phyloP scores from a whole-genome alignment of 352 stramenopile species.

The Phytopythium cucurbitacearum region DNA sequence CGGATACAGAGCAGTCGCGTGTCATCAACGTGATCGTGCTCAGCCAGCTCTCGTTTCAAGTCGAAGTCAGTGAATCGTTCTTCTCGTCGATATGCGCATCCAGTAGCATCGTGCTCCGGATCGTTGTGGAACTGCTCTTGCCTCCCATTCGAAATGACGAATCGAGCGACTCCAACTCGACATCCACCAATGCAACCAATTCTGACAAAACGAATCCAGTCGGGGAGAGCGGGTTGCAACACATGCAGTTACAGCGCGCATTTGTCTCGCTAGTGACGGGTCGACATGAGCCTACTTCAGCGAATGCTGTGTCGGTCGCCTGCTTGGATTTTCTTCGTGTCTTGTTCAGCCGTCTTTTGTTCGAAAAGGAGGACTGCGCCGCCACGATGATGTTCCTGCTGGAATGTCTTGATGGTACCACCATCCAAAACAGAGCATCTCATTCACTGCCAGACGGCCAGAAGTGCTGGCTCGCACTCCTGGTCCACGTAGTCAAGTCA shows the following conservation, averaged over 20 bases:
- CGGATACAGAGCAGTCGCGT: slow-evolving; percentile 16
- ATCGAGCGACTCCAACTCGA: neutral
- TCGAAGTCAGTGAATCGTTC: slow-evolving; percentile 43
- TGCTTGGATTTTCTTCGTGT: slow-evolving; percentile 42
- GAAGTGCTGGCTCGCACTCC: slow-evolving; percentile 56
- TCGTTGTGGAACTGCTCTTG: slow-evolving; percentile 37
- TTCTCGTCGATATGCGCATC: slow-evolving; percentile 50
- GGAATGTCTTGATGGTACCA: slow-evolving; percentile 39
- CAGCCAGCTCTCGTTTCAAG: slow-evolving; percentile 39
- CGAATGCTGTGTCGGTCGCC: slow-evolving; percentile 13
- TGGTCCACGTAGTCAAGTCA: slow-evolving; percentile 48
- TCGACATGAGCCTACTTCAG: neutral
- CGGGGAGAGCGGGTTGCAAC: no score
- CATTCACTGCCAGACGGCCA: slow-evolving; percentile 23
- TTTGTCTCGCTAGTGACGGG: slow-evolving; percentile 6
- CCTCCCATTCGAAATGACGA: neutral
- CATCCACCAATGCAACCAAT: neutral
- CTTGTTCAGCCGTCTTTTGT: slow-evolving; percentile 34
- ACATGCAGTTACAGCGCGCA: neutral
- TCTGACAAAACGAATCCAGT: neutral
- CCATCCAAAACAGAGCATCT: slow-evolving; percentile 4
- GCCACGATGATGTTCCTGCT: slow-evolving; percentile 61
- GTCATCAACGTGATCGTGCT: slow-evolving; percentile 40
- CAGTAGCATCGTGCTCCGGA: slow-evolving; percentile 36
- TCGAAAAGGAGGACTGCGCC: slow-evolving; percentile 55